phyloP scores from a whole-genome alignment of 2,329 filamentous ascomycete genomes.

The Ascochyta koolunga region DNA sequence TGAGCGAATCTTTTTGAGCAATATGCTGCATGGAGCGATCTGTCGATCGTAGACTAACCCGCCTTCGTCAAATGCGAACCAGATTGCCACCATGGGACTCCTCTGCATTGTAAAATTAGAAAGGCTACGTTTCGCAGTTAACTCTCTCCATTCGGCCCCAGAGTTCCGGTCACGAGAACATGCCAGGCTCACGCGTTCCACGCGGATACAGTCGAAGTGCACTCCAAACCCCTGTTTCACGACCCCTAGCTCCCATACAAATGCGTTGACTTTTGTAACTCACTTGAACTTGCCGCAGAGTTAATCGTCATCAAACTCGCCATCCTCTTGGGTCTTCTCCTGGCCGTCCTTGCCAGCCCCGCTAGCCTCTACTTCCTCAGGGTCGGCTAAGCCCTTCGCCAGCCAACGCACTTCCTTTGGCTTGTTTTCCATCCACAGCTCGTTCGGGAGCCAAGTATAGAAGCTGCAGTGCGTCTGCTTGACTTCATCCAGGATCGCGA shows the following conservation, averaged over 20 bases:
- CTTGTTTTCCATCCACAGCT: slow-evolving; percentile 44
- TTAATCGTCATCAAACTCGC: slow-evolving; percentile 18
- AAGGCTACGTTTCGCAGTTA: neutral
- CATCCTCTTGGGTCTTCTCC: slow-evolving; percentile 27
- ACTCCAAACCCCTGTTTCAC: slow-evolving; percentile 11
- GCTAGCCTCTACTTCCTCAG: slow-evolving; percentile 21
- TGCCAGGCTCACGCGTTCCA: neutral
- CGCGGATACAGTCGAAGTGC: slow-evolving; percentile 1
- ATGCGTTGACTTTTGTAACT: neutral
- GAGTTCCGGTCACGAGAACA: neutral
- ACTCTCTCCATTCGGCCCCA: neutral
- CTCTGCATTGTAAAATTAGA: neutral
- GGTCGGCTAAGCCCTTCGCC: slow-evolving; percentile 27
- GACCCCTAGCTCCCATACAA: neutral
- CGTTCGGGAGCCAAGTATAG: slow-evolving; percentile 53
- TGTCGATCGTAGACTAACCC: slow-evolving; percentile 12
- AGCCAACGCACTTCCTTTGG: slow-evolving; percentile 35
- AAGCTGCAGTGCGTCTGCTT: slow-evolving; percentile 51
- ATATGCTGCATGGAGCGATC: neutral
- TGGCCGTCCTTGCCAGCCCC: slow-evolving; percentile 10
- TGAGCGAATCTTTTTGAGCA: slow-evolving; percentile 1
- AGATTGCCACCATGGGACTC: neutral
- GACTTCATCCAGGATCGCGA: slow-evolving; percentile 48
- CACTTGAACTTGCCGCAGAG: slow-evolving; percentile 7
- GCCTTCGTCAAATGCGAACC: slow-evolving; percentile 1